Conservation (phyloP, 169 alveolate genomes). For the Plasmodium chabaudi region DNA sequence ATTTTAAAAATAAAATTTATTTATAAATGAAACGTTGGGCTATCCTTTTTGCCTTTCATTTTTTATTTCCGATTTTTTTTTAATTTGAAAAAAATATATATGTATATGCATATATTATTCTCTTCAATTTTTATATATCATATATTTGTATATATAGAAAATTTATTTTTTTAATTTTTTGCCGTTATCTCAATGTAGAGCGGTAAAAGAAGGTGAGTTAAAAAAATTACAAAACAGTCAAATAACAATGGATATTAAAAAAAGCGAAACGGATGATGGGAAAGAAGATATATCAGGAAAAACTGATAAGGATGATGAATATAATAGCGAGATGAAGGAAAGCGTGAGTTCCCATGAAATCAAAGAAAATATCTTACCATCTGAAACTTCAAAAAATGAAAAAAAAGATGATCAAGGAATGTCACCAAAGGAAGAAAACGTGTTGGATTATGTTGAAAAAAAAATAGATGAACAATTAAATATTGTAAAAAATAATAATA, state of each 20-base stretch:
- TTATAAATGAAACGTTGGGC: too few species aligned
- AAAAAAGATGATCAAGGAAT: neutral
- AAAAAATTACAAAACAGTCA: neutral
- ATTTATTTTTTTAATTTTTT: neutral
- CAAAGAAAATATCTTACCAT: too few species aligned
- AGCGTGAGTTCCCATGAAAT: too few species aligned
- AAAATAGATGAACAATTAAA: conserved; percentile 5
- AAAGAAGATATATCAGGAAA: neutral
- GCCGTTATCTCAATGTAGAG: too few species aligned
- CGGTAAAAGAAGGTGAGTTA: too few species aligned
- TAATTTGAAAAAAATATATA: neutral
- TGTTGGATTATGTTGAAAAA: neutral
- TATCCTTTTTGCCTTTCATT: too few species aligned
- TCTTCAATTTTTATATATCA: neutral
- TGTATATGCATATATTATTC: neutral
- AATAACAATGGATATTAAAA: neutral
- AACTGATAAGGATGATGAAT: neutral
- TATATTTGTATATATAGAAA: neutral
- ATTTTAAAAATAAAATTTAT: too few species aligned
- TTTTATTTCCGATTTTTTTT: too few species aligned
- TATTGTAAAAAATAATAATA: neutral
- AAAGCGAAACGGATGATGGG: neutral
- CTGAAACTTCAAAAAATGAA: too few species aligned
- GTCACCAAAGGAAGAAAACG: neutral
- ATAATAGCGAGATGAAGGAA: neutral